Evolutionary conservation across 441 rosid species (phyloP), one percentile per base, ranked within the genome.

Genomic region (Lepidium campestre): DNA sequence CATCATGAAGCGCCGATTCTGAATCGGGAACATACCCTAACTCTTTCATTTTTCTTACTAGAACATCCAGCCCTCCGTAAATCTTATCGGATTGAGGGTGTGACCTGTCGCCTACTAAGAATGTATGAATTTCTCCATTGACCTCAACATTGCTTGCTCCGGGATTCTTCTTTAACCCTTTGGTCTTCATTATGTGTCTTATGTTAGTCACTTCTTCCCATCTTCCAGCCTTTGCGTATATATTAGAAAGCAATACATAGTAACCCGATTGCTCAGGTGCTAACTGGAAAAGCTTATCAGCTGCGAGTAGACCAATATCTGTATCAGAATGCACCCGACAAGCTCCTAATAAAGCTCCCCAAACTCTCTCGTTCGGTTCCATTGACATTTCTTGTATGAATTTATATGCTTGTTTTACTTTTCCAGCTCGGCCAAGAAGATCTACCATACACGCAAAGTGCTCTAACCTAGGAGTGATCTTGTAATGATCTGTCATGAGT

Each of bases 381-480:
- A 79, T 10, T 13, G 82, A 74, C 88, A 84, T 86, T 35, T 71
- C 59, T 66, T 65, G 76, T 34, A 81, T 76, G 17, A 86, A 73
- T 31, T 7, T 62, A 72, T 80, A 81, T 12, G 88, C 88, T 67
- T 86, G 84, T 59, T 84, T 77, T 41, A 84, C 77, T 78, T 77
- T 65, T 46, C 85, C 88, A 0, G 84, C 79, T 58, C 87, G 71
- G 41, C 91, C 85, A 56, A 83, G 72, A 39, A 86, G 70, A 79
- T 86, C 85, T 10, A 80, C 88, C 84, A 84, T 78, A 72, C 88
- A 80, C 49, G 87, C 75, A 57, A 79, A 80, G 70, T 86, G 91
- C 64, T 84, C 84, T 60, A 82, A 60, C 63, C 79, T 70, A 15
- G 85, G 91, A 55, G 44, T 48, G 17, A 83, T 76, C 68, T 73